These are phyloP conservation scores for Cynanchum wilfordii DNA, from an alignment of 257 asterid species.

Conservation along the genomic window DNA sequence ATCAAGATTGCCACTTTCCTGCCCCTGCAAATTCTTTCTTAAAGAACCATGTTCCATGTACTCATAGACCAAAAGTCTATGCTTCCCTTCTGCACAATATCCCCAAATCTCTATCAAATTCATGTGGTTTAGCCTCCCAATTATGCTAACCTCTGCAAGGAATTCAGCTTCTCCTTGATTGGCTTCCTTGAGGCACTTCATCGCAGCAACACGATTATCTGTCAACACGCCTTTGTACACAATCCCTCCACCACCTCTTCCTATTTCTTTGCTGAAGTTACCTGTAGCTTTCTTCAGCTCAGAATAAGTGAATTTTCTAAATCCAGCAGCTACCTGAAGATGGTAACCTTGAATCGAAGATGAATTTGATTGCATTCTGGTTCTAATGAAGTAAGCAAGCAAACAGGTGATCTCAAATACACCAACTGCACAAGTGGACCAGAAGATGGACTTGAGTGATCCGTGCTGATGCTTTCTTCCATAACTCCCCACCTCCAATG, in stretches of 20 bases:
- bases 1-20: slow-evolving; percentile 19
- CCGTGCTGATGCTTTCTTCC: slow-evolving; percentile 1
- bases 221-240: slow-evolving; percentile 34
- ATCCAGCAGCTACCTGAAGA: slow-evolving; percentile 25
- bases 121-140: slow-evolving; percentile 34
- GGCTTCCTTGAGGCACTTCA: slow-evolving; percentile 24
- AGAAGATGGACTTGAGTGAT: slow-evolving; percentile 1
- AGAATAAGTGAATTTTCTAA: slow-evolving; percentile 31
- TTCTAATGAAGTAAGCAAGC: slow-evolving; percentile 18
- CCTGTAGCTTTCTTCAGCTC: slow-evolving; percentile 36
- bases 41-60: slow-evolving; percentile 35
- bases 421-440: slow-evolving; percentile 17
- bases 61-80: slow-evolving; percentile 33
- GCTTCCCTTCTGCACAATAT: slow-evolving; percentile 31
- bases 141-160: slow-evolving; percentile 23
- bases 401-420: slow-evolving; percentile 24
- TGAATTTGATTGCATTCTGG: slow-evolving; percentile 5
- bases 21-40: slow-evolving; percentile 16
- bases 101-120: slow-evolving; percentile 31
- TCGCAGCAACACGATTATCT: slow-evolving; percentile 31
- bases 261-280: slow-evolving; percentile 36
- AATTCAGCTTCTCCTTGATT: slow-evolving; percentile 36
- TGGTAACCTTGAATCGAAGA: slow-evolving; percentile 15
- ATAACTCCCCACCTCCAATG: slow-evolving; percentile 3
- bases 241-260: slow-evolving; percentile 35